Base-by-base conservation (phyloP, 495 filamentous ascomycete genomes). In the Penicillium argentinense region DNA sequence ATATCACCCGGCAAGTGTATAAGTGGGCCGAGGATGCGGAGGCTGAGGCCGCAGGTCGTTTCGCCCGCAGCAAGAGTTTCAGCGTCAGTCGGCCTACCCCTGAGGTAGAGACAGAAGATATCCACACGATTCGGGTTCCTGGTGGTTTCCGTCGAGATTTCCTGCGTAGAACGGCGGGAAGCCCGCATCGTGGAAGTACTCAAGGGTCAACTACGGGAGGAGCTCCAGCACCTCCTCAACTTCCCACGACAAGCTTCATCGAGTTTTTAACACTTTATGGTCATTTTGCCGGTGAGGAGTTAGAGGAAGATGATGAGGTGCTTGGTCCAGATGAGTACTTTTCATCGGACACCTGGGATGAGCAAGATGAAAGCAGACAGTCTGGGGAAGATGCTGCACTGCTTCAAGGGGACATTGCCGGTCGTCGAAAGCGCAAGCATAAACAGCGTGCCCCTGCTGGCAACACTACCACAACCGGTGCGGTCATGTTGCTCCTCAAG, bases 201-300 rank as follows among this genome's bases (percentile, higher is more conserved):
- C 63, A 78, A 22, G 78, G 65, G 16, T 60, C 60, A 4, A 54
- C 38, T 26, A 54, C 57, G 24, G 64, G 59, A 67, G 48, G 42
- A 45, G 67, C 46, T 64, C 66, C 49, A 62, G 63, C 59, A 60
- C 39, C 56, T 18, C 82, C 81, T 27, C 83, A 80, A 39, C 71
- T 95, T 12, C 81, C 96, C 33, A 95, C 93, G 9, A 88, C 67
- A 53, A 97, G 85, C 67, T 98, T 98, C 57, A 81, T 97, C 33
- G 95, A 98, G 62, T 98, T 97, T 55, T 64, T 98, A 39, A 91
- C 87, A 6, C 74, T 98, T 12, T 97, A 96, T 55, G 93, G 95
- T 3, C 95, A 97, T 69, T 98, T 97, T 63, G 93, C 93, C 12
- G 93, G 93, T 59, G 93, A 98, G 67, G 83, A 95, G 60, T 77